phyloP scores from a whole-genome alignment of 164 flowering plant species.

The Litsea cubeba region DNA sequence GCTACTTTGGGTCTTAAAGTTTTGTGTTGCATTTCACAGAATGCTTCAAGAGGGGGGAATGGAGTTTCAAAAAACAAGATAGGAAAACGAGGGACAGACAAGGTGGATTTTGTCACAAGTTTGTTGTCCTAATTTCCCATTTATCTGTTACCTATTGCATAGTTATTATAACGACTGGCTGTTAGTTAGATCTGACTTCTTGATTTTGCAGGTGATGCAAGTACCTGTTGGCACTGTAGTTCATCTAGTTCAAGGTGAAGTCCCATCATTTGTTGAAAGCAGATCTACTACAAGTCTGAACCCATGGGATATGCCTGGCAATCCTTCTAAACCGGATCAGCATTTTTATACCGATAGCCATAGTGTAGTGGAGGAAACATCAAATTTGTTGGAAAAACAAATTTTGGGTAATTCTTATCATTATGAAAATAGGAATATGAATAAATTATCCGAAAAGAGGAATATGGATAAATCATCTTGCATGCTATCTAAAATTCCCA shows the following conservation, averaged over 20 bases:
- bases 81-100: slow-evolving; percentile 51
- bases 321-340: slow-evolving; percentile 20
- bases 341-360: slow-evolving; percentile 5
- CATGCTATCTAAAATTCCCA: background rate
- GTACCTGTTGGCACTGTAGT: slow-evolving; percentile 92
- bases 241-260: slow-evolving; percentile 75
- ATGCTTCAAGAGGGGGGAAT: slow-evolving; percentile 44
- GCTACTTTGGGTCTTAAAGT: background rate
- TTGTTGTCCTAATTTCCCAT: background rate
- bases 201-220: slow-evolving; percentile 51
- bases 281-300: slow-evolving; percentile 34
- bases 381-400: slow-evolving; percentile 8
- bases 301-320: slow-evolving; percentile 77
- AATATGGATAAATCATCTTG: slow-evolving; percentile 2
- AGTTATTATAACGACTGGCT: background rate
- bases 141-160: background rate
- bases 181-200: background rate
- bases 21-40: slow-evolving; percentile 30
- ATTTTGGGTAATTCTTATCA: slow-evolving; percentile 7
- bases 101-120: slow-evolving; percentile 36
- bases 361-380: background rate
- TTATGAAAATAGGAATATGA: slow-evolving; percentile 6
- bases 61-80: slow-evolving; percentile 48
- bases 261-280: slow-evolving; percentile 44
- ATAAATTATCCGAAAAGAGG: slow-evolving; percentile 9